Evolutionary conservation across 352 stramenopile species (phyloP).

Genomic region (Phytophthora cryptogea): DNA sequence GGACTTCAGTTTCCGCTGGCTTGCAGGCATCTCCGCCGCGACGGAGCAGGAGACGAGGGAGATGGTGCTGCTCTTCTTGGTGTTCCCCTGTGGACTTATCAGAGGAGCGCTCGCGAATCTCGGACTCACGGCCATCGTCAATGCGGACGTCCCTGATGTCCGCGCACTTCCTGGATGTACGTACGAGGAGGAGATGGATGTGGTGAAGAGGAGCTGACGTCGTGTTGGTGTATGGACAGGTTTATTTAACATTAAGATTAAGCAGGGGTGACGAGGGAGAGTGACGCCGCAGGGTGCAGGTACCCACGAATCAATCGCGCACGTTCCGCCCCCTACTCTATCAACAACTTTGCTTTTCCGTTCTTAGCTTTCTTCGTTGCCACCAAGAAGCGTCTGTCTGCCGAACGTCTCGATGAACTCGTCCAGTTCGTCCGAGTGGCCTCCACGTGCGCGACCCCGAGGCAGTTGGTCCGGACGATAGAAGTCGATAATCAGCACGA

Average conservation of each 20-base stretch:
- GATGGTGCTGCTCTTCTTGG: slow-evolving; percentile 92
- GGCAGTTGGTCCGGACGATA: slow-evolving; percentile 83
- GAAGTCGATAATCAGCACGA: slow-evolving; percentile 90
- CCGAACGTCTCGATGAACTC: slow-evolving; percentile 88
- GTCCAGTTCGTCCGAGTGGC: slow-evolving; percentile 89
- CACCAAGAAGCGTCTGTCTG: slow-evolving; percentile 44
- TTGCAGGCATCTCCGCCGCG: slow-evolving; percentile 80
- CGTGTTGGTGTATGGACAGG: slow-evolving; percentile 42
- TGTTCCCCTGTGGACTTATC: slow-evolving; percentile 96
- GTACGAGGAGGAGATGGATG: slow-evolving; percentile 22
- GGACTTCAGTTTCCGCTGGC: slow-evolving; percentile 94
- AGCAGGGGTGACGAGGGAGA: slow-evolving; percentile 51
- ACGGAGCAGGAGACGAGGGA: slow-evolving; percentile 87
- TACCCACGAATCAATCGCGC: slow-evolving; percentile 16
- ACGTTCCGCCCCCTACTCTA: slow-evolving; percentile 8
- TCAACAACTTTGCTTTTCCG: slow-evolving; percentile 1
- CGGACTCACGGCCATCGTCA: slow-evolving; percentile 94
- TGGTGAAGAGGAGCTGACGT: background rate
- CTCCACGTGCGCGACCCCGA: slow-evolving; percentile 74
- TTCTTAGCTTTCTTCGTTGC: slow-evolving; percentile 19
- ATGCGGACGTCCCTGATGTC: slow-evolving; percentile 93
- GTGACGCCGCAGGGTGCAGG: slow-evolving; percentile 11
- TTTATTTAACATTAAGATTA: slow-evolving; percentile 93
- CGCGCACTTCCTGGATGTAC: slow-evolving; percentile 91
- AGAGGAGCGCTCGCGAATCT: slow-evolving; percentile 94